These are phyloP conservation scores for Clarireedia homoeocarpa DNA, from an alignment of 2,329 filamentous ascomycete species.

Conservation along the genomic window DNA sequence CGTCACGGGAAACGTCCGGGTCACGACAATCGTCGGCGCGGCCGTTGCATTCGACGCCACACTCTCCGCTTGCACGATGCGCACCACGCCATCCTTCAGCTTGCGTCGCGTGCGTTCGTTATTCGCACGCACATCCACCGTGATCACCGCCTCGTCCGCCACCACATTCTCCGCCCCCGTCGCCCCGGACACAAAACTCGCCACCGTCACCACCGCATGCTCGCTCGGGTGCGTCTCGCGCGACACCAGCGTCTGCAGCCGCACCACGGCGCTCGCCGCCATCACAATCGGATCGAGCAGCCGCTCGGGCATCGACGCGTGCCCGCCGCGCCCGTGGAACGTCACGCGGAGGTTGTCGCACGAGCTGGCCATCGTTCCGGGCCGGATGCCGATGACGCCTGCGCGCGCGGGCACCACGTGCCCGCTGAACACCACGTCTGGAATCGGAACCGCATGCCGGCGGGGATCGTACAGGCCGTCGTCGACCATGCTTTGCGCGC, in stretches of 20 bases:
- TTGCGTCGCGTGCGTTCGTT: constrained; percentile 26
- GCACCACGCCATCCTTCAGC: constrained; percentile 30
- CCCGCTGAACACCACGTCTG: constrained; percentile 45
- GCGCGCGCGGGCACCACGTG: constrained; percentile 39
- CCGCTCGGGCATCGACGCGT: constrained; percentile 34
- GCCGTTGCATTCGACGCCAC: background rate
- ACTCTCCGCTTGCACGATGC: constrained; percentile 38
- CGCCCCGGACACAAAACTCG: constrained; percentile 35
- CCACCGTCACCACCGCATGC: constrained; percentile 37
- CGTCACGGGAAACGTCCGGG: constrained; percentile 7
- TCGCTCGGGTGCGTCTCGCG: constrained; percentile 32
- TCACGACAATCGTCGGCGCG: constrained; percentile 1
- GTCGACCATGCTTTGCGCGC: constrained; percentile 55
- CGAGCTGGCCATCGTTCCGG: constrained; percentile 29
- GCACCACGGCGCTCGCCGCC: constrained; percentile 33
- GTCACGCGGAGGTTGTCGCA: constrained; percentile 31
- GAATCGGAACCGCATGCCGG: constrained; percentile 38
- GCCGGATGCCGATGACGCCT: constrained; percentile 28
- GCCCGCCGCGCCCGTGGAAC: constrained; percentile 35
- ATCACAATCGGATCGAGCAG: constrained; percentile 39
- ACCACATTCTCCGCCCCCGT: constrained; percentile 36
- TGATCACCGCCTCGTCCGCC: constrained; percentile 32
- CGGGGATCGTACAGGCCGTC: constrained; percentile 42
- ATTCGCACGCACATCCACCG: constrained; percentile 34
- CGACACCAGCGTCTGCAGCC: constrained; percentile 33